phyloP scores from a whole-genome alignment of 2,329 filamentous ascomycete genomes.

The Chalaropsis ovoidea region DNA sequence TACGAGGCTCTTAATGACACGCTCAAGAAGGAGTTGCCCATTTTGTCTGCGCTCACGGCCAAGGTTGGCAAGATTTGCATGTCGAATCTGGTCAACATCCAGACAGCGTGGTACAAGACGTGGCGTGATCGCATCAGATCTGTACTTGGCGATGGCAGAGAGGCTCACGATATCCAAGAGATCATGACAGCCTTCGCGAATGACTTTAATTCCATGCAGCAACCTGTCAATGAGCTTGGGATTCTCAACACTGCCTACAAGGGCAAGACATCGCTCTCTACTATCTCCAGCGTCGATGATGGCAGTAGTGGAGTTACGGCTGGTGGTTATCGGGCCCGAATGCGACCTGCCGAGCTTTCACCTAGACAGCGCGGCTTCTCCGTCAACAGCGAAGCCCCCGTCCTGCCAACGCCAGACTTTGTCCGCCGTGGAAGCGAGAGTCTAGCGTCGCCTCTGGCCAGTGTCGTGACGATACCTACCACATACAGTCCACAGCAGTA shows the following conservation, averaged over 20 bases:
- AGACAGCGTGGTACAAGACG: constrained; percentile 69
- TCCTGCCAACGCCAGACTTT: constrained; percentile 57
- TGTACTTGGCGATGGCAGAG: constrained; percentile 53
- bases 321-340: constrained; percentile 38
- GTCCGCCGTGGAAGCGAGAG: constrained; percentile 55
- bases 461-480: constrained; percentile 30
- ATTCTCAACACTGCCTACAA: constrained; percentile 66
- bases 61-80: constrained; percentile 75
- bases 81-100: constrained; percentile 72
- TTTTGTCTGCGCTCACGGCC: constrained; percentile 69
- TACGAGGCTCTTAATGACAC: constrained; percentile 88
- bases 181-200: constrained; percentile 68
- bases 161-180: constrained; percentile 58
- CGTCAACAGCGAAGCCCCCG: constrained; percentile 52
- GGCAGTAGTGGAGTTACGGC: constrained; percentile 26
- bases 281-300: constrained; percentile 46
- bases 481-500: constrained; percentile 44
- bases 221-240: constrained; percentile 57
- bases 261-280: constrained; percentile 50
- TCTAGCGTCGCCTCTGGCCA: constrained; percentile 50
- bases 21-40: constrained; percentile 82
- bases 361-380: constrained; percentile 51
- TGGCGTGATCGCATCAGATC: constrained; percentile 75
- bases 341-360: constrained; percentile 41
- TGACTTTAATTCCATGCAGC: constrained; percentile 68